These are phyloP conservation scores for Phytophthora hybrid DNA, from an alignment of 352 stramenopile genomes.

Conservation along the genomic window DNA sequence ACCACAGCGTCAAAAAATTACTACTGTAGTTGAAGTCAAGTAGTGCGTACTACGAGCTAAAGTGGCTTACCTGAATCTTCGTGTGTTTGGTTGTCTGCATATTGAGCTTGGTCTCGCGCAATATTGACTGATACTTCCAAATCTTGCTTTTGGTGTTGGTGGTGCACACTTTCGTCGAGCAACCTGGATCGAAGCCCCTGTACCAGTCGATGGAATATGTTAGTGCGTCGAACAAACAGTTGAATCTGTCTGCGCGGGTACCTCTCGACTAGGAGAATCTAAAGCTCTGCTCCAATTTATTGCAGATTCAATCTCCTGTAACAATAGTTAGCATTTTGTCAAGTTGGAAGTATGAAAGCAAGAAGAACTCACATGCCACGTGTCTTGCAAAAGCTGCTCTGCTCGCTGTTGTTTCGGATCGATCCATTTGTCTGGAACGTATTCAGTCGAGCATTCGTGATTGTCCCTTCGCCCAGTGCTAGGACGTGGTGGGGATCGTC, in stretches of 20 bases:
- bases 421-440: constrained; percentile 30
- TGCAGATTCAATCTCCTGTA: constrained; percentile 39
- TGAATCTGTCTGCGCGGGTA: neutral
- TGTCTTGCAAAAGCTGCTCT: constrained; percentile 45
- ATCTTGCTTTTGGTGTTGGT: constrained; percentile 14
- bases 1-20: neutral
- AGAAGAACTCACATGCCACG: constrained; percentile 38
- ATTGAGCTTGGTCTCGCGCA: constrained; percentile 4
- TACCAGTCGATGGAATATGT: neutral
- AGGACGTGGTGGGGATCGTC: neutral
- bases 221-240: neutral
- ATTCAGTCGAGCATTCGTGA: constrained; percentile 9
- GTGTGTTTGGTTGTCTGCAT: constrained; percentile 15
- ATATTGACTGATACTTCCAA: neutral
- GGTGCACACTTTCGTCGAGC: constrained; percentile 7
- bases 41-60: neutral
- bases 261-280: constrained; percentile 8
- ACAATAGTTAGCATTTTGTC: neutral
- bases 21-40: neutral
- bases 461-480: constrained; percentile 25
- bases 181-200: constrained; percentile 27
- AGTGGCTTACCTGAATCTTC: constrained; percentile 18
- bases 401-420: constrained; percentile 47
- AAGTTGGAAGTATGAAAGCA: neutral
- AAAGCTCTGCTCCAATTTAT: constrained; percentile 23